These are phyloP conservation scores for Fraxinus sp. DNA, from an alignment of 305 asterid species.

Conservation along the genomic window DNA sequence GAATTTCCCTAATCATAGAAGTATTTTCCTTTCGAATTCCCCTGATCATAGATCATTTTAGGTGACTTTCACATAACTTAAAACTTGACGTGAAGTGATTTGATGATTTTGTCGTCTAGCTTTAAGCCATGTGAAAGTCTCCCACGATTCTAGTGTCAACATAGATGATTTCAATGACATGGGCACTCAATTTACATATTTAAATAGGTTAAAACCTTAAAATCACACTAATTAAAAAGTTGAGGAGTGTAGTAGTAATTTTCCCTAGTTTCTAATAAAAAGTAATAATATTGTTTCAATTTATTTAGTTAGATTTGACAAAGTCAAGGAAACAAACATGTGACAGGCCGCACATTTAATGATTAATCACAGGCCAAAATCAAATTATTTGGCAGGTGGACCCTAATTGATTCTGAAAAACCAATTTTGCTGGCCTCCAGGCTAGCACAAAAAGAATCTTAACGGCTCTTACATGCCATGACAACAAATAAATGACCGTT, in stretches of 20 bases:
- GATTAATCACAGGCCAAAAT: conserved; percentile 22
- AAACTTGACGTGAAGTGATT: too few relatives aligned
- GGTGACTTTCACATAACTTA: too few relatives aligned
- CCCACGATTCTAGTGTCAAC: too few relatives aligned
- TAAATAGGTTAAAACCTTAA: too few relatives aligned
- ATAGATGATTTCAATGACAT: too few relatives aligned
- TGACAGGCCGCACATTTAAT: conserved; percentile 33
- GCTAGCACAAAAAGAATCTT: conserved; percentile 45
- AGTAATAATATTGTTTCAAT: too few relatives aligned
- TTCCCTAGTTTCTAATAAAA: neutral
- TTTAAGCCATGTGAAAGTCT: too few relatives aligned
- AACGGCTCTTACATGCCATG: conserved; percentile 77
- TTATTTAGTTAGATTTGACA: neutral
- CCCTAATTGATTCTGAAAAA: conserved; percentile 43
- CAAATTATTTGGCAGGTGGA: conserved; percentile 28
- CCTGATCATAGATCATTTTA: too few relatives aligned
- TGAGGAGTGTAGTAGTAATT: neutral
- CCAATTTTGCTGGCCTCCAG: conserved; percentile 57
- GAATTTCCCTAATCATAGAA: too few relatives aligned
- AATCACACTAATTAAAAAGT: neutral
- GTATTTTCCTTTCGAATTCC: too few relatives aligned
- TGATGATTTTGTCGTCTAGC: too few relatives aligned
- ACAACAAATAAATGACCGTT: conserved; percentile 63
- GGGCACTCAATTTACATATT: too few relatives aligned
- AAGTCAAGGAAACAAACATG: neutral